A percentile compares a stretch with the other conserved stretches of the same genome.
phyloP scores from a whole-genome alignment of 805 yeast genomes.

The Kazachstania bromeliacearum region DNA sequence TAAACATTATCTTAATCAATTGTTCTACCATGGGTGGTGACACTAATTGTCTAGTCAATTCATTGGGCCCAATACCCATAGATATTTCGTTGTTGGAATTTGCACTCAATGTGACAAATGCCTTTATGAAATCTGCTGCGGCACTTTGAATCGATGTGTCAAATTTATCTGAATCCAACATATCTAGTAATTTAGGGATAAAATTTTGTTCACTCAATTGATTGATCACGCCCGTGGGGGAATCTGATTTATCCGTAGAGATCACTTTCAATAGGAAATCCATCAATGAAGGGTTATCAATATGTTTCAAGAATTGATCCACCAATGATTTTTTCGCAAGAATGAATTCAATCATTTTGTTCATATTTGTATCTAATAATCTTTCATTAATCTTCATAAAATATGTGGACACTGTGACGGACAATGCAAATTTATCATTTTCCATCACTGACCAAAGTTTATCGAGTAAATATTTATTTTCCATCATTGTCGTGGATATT shows the following conservation, averaged over 20 bases:
- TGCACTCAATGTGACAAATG: conserved; percentile 86
- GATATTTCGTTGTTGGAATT: conserved; percentile 80
- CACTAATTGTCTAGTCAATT: conserved; percentile 81
- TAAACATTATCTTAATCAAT: conserved; percentile 66
- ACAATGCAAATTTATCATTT: conserved; percentile 45
- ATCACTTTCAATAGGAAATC: conserved; percentile 83
- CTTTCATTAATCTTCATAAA: conserved; percentile 89
- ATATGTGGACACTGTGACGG: conserved; percentile 70
- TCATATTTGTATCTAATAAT: conserved; percentile 78
- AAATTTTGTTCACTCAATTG: conserved; percentile 62
- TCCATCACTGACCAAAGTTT: conserved; percentile 75
- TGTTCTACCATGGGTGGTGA: conserved; percentile 56
- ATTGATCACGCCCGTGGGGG: conserved; percentile 79
- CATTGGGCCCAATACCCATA: conserved; percentile 93
- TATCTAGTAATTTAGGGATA: conserved; percentile 61
- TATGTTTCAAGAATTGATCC: conserved; percentile 69
- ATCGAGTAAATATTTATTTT: conserved; percentile 51
- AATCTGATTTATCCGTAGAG: conserved; percentile 85
- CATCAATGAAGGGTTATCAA: conserved; percentile 90
- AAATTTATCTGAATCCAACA: conserved; percentile 46
- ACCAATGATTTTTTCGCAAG: conserved; percentile 59
- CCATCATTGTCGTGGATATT: conserved; percentile 81
- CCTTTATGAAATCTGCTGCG: conserved; percentile 89
- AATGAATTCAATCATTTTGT: conserved; percentile 62
- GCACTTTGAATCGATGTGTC: conserved; percentile 76